Evolutionary conservation across 2,329 filamentous ascomycete species (phyloP).

Genomic region (Penicillium sp.): DNA sequence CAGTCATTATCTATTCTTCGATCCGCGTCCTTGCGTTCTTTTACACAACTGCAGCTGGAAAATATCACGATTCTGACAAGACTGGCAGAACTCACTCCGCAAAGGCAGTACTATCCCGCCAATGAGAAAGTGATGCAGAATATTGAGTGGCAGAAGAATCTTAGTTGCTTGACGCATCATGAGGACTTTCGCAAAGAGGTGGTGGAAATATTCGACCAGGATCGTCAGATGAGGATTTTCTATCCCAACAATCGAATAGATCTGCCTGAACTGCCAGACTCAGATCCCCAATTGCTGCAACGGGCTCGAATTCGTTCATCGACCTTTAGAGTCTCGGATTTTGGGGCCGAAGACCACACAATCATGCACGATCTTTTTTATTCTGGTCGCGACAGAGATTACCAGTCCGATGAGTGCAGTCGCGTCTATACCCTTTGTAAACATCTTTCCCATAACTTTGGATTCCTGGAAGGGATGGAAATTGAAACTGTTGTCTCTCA

Average conservation of each 20-base stretch:
- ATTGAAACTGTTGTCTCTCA: neutral
- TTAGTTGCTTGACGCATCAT: slow-evolving; percentile 47
- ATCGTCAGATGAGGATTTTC: slow-evolving; percentile 27
- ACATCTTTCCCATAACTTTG: neutral
- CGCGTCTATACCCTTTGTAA: neutral
- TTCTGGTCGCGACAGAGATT: slow-evolving; percentile 1
- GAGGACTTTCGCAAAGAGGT: slow-evolving; percentile 38
- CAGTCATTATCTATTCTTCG: slow-evolving; percentile 25
- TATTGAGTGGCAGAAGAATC: slow-evolving; percentile 38
- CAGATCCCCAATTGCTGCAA: slow-evolving; percentile 17
- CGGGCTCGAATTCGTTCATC: slow-evolving; percentile 31
- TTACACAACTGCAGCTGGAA: slow-evolving; percentile 34
- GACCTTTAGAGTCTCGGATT: slow-evolving; percentile 18
- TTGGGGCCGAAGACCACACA: slow-evolving; percentile 3
- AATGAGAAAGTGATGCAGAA: slow-evolving; percentile 44
- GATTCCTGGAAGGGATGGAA: neutral
- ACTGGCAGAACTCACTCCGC: slow-evolving; percentile 43
- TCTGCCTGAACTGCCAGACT: slow-evolving; percentile 3
- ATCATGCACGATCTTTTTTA: neutral
- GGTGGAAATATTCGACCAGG: slow-evolving; percentile 32
- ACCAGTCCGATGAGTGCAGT: neutral
- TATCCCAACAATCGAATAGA: slow-evolving; percentile 16
- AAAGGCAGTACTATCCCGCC: slow-evolving; percentile 40
- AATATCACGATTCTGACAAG: slow-evolving; percentile 34
- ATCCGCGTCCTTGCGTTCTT: slow-evolving; percentile 50